phyloP scores from a whole-genome alignment of 164 flowering plant species.

The Tinospora cordifolia region DNA sequence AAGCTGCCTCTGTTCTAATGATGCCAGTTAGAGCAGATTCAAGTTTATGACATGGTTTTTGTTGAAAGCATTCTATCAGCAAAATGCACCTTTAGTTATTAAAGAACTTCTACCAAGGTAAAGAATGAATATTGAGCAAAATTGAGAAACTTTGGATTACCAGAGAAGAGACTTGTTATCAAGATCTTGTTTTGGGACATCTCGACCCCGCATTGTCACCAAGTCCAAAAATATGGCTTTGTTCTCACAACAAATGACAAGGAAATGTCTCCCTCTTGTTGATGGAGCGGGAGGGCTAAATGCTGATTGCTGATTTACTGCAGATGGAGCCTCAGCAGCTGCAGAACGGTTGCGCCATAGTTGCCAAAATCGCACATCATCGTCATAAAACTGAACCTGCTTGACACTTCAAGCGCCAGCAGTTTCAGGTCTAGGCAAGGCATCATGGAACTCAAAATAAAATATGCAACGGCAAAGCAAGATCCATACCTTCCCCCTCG shows the following conservation, averaged over 20 bases:
- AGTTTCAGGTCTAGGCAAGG: conserved; percentile 7
- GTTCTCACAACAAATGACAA: conserved; percentile 93
- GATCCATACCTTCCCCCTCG: conserved; percentile 89
- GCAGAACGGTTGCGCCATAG: conserved; percentile 87
- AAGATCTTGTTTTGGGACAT: conserved; percentile 96
- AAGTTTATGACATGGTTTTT: no score
- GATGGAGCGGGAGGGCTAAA: conserved; percentile 74
- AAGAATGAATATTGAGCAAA: conserved; percentile 1
- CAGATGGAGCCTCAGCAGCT: conserved; percentile 91
- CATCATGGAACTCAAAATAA: conserved; percentile 1
- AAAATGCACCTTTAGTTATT: background rate
- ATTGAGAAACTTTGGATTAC: conserved; percentile 28
- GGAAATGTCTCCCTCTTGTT: conserved; percentile 97
- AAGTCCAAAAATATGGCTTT: conserved; percentile 95
- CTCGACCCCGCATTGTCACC: conserved; percentile 99
- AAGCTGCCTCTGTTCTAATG: background rate
- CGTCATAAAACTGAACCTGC: conserved; percentile 94
- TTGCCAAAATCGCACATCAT: conserved; percentile 96
- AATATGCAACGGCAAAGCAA: conserved; percentile 3
- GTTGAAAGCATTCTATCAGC: background rate
- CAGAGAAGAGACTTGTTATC: conserved; percentile 89
- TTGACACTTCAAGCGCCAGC: conserved; percentile 54
- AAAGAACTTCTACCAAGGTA: background rate
- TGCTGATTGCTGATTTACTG: conserved; percentile 60
- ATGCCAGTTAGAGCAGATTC: background rate